Percentiles rank a stretch among this genome's conserved stretches.
phyloP scores from a whole-genome alignment of 306 rosid species.

The Begonia peltatifolia region DNA sequence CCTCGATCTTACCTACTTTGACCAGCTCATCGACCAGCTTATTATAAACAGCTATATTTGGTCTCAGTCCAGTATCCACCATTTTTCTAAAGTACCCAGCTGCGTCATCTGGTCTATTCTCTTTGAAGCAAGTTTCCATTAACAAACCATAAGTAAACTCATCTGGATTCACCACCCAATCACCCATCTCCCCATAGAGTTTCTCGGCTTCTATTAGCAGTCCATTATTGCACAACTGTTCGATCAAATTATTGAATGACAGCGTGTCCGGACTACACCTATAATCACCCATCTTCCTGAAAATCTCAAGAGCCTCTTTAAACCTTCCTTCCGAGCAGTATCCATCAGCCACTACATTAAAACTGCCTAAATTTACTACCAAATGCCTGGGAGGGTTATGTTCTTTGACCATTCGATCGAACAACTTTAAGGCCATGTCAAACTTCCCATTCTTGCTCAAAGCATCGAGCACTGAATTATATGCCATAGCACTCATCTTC shows the following conservation, averaged over 20 bases:
- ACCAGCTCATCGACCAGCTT: slow-evolving; percentile 73
- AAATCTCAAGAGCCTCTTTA: slow-evolving; percentile 60
- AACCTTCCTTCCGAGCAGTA: slow-evolving; percentile 55
- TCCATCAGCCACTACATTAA: slow-evolving; percentile 80
- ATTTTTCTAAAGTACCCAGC: slow-evolving; percentile 67
- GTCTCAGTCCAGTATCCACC: slow-evolving; percentile 78
- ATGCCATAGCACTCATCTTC: slow-evolving; percentile 64
- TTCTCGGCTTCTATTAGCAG: slow-evolving; percentile 62
- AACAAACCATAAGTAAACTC: slow-evolving; percentile 67
- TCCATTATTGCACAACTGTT: slow-evolving; percentile 60
- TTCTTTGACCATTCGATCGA: slow-evolving; percentile 53
- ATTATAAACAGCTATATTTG: slow-evolving; percentile 71
- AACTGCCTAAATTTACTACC: slow-evolving; percentile 75
- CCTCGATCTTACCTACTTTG: slow-evolving; percentile 59
- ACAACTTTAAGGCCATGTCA: slow-evolving; percentile 52
- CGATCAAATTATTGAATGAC: slow-evolving; percentile 86
- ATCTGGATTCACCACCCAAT: slow-evolving; percentile 70
- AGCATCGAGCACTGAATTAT: slow-evolving; percentile 76
- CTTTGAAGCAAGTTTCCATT: slow-evolving; percentile 85
- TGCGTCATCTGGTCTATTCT: slow-evolving; percentile 70
- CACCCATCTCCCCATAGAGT: slow-evolving; percentile 63
- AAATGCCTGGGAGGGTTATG: slow-evolving; percentile 46
- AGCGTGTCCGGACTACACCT: slow-evolving; percentile 58
- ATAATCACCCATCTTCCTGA: slow-evolving; percentile 73
- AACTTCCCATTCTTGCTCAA: slow-evolving; percentile 64